A percentile compares a stretch with the other conserved stretches of the same genome.
Conservation (phyloP, 305 asterid genomes). For the Stenogyne calaminthoides region DNA sequence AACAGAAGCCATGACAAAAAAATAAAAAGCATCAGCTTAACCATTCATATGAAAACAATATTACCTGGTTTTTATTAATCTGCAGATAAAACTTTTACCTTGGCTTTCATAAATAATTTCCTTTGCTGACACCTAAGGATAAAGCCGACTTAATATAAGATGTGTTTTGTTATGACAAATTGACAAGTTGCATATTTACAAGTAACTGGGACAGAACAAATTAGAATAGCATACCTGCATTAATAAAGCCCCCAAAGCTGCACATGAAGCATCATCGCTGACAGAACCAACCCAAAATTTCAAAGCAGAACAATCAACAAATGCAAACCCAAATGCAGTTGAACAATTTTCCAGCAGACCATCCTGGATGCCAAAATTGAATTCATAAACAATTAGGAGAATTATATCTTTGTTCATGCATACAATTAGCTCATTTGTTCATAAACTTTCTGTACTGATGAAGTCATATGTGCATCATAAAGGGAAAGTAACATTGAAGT, state of each 20-base stretch:
- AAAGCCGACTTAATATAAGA: conserved; percentile 34
- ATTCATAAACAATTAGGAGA: conserved; percentile 8
- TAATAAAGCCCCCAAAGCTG: conserved; percentile 91
- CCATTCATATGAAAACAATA: conserved; percentile 23
- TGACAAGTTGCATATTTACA: conserved; percentile 27
- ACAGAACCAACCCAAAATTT: conserved; percentile 90
- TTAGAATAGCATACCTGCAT: conserved; percentile 66
- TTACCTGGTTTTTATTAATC: conserved; percentile 10
- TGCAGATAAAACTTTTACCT: conserved; percentile 50
- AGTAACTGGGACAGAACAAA: conserved; percentile 24
- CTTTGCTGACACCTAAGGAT: conserved; percentile 74
- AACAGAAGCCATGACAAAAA: conserved; percentile 28
- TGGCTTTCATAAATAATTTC: conserved; percentile 73
- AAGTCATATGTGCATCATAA: conserved; percentile 17
- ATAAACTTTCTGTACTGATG: conserved; percentile 6
- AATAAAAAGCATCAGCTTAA: conserved; percentile 27
- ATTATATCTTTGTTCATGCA: conserved; percentile 11
- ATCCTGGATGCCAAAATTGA: conserved; percentile 46
- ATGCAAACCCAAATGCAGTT: conserved; percentile 72
- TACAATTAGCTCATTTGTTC: neutral
- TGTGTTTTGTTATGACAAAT: conserved; percentile 25
- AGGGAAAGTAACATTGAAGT: conserved; percentile 22
- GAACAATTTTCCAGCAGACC: conserved; percentile 55
- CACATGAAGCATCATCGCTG: conserved; percentile 84
- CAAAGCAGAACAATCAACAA: conserved; percentile 95